phyloP scores from a whole-genome alignment of 768 basidiomycete genomes.

The Ramaria sp. region DNA sequence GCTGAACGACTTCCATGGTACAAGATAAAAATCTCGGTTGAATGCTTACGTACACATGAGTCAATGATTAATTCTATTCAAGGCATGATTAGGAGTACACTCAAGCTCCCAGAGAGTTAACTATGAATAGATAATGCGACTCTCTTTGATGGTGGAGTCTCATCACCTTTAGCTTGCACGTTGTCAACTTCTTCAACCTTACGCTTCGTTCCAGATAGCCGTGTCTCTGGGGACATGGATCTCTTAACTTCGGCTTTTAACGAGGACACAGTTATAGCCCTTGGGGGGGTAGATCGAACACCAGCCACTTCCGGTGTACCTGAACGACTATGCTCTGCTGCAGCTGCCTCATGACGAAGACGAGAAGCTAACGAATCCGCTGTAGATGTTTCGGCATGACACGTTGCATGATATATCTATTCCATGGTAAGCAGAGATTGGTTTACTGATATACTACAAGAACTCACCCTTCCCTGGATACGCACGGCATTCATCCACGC shows the following conservation, averaged over 20 bases:
- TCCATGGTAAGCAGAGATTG: neutral
- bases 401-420: slow-evolving; percentile 91
- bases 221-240: slow-evolving; percentile 43
- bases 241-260: slow-evolving; percentile 23
- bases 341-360: slow-evolving; percentile 43
- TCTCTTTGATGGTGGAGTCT: slow-evolving; percentile 14
- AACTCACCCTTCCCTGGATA: slow-evolving; percentile 73
- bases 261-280: slow-evolving; percentile 23
- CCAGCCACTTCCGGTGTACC: slow-evolving; percentile 53
- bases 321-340: slow-evolving; percentile 47
- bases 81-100: slow-evolving; percentile 14
- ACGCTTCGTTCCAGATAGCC: slow-evolving; percentile 56
- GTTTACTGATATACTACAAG: neutral
- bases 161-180: slow-evolving; percentile 7
- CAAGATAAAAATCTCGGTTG: no score
- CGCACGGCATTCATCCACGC: slow-evolving; percentile 88
- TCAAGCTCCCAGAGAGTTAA: slow-evolving; percentile 1
- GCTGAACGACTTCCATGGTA: slow-evolving; percentile 72
- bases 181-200: slow-evolving; percentile 42
- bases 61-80: neutral
- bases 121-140: slow-evolving; percentile 19
- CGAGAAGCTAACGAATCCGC: slow-evolving; percentile 57
- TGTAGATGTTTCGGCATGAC: slow-evolving; percentile 72
- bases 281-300: slow-evolving; percentile 16
- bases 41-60: slow-evolving; percentile 1